Base-by-base conservation (phyloP, 2,329 filamentous ascomycete species). In the Aspergillus puulaauensis region DNA sequence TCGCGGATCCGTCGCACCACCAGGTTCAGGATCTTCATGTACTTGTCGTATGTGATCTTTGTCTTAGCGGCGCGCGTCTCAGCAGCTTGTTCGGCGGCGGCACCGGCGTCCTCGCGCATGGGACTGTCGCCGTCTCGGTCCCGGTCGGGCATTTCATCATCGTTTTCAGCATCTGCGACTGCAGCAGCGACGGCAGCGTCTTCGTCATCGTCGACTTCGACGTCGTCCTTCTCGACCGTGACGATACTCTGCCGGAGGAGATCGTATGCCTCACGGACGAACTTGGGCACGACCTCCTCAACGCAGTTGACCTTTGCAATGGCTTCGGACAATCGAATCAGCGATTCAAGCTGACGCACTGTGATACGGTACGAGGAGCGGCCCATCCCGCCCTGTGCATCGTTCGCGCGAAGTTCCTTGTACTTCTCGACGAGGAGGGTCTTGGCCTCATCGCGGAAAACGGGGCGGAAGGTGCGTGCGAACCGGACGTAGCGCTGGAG, bases 291-390 rank as follows among this genome's bases (percentile, higher is more conserved):
- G 60, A 99, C 90, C 62, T 97, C 92, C 67, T 93, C 90, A 14
- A 96, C 91, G 71, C 95, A 99, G 72, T 96, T 98, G 58, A 92
- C 91, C 77, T 98, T 98, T 58, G 95, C 95, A 65, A 99, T 97
- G n/a, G 95, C 95, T 75, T 99, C 95, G 54, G 90, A 93, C 56
- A 99, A 80, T 63, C 95, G 91, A 65, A 99, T 98, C 83, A 99
- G 87, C 71, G 89, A 93, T 77, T 99, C 95, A 2, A 99, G 83
- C 75, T 99, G 95, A 71, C 95, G 86, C 50, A 99, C 95, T 0
- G 95, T 99, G 73, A 99, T 99, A 59, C 95, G 88, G 80, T 99
- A 99, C 63, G 90, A 96, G 78, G 97, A 98, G 70, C 91, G 86
- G 59, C 95, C 95, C 50, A 96, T 87, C 33, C 95, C 95, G 51